Evolutionary conservation across 768 basidiomycete species (phyloP).

Genomic region (Xerocomellus chrysenteron): DNA sequence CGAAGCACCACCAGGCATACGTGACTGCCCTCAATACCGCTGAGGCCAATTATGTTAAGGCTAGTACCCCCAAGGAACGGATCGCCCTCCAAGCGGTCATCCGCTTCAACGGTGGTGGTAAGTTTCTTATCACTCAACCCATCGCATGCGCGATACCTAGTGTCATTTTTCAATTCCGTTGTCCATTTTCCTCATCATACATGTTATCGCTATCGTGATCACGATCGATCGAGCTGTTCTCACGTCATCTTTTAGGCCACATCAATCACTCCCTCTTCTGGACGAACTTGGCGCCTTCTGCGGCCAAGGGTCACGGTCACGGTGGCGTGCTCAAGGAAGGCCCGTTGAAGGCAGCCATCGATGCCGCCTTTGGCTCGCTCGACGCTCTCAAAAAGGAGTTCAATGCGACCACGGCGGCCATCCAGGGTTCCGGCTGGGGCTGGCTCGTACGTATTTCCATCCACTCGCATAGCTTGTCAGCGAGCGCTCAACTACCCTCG

Average conservation of each 20-base stretch:
- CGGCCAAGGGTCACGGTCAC: constrained; percentile 48
- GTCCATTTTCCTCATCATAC: not conserved
- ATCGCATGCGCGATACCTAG: not conserved
- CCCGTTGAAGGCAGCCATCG: constrained; percentile 65
- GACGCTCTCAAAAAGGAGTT: constrained; percentile 77
- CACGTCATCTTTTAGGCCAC: constrained; percentile 50
- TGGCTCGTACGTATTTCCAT: constrained; percentile 72
- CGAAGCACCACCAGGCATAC: constrained; percentile 94
- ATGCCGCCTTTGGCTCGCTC: constrained; percentile 60
- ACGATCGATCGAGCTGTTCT: not conserved
- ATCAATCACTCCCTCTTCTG: constrained; percentile 97
- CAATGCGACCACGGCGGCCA: constrained; percentile 79
- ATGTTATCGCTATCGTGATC: constrained; percentile 16
- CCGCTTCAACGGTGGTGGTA: constrained; percentile 96
- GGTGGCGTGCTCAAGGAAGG: constrained; percentile 64
- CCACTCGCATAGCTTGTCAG: not conserved
- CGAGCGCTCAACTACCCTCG: not conserved
- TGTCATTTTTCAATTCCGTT: not conserved
- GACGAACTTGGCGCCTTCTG: constrained; percentile 82
- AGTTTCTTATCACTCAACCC: constrained; percentile 25
- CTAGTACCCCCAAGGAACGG: constrained; percentile 68
- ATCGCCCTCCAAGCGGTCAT: constrained; percentile 88
- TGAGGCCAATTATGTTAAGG: constrained; percentile 70
- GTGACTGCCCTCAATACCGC: constrained; percentile 91
- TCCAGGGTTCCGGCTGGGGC: constrained; percentile 96